phyloP scores from a whole-genome alignment of 768 basidiomycete genomes.

The Hemileccinum rubropunctum region DNA sequence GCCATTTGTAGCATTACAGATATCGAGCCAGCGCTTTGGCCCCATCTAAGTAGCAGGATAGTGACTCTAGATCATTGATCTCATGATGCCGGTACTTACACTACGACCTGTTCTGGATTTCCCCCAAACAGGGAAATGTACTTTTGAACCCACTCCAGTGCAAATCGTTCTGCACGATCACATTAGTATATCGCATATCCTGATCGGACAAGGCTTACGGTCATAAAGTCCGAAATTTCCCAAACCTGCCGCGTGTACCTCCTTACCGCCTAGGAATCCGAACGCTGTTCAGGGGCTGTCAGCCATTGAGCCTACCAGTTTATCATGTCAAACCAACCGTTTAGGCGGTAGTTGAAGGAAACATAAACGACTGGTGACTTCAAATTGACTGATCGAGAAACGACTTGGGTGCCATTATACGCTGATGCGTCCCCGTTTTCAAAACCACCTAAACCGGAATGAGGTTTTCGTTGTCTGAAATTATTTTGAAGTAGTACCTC shows the following conservation, averaged over 20 bases:
- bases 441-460: slow-evolving; percentile 10
- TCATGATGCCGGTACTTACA: slow-evolving; percentile 10
- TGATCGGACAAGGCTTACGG: slow-evolving; percentile 13
- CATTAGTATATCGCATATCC: neutral
- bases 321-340: slow-evolving; percentile 9
- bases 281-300: slow-evolving; percentile 13
- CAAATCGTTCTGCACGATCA: slow-evolving; percentile 28
- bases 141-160: slow-evolving; percentile 42
- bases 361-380: slow-evolving; percentile 19
- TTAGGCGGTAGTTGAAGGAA: slow-evolving; percentile 22
- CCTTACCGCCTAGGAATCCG: slow-evolving; percentile 29
- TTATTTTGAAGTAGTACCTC: neutral
- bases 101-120: slow-evolving; percentile 31
- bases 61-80: neutral
- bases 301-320: neutral
- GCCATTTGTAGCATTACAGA: slow-evolving; percentile 15
- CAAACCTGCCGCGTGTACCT: slow-evolving; percentile 23
- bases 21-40: slow-evolving; percentile 16
- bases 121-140: slow-evolving; percentile 43
- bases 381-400: slow-evolving; percentile 19
- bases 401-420: slow-evolving; percentile 17
- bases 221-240: slow-evolving; percentile 41
- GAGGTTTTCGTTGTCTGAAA: neutral
- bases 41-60: slow-evolving; percentile 11
- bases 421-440: slow-evolving; percentile 12